Base-by-base conservation (phyloP, 1,284 basidiomycete species). In the Caloboletus firmus region DNA sequence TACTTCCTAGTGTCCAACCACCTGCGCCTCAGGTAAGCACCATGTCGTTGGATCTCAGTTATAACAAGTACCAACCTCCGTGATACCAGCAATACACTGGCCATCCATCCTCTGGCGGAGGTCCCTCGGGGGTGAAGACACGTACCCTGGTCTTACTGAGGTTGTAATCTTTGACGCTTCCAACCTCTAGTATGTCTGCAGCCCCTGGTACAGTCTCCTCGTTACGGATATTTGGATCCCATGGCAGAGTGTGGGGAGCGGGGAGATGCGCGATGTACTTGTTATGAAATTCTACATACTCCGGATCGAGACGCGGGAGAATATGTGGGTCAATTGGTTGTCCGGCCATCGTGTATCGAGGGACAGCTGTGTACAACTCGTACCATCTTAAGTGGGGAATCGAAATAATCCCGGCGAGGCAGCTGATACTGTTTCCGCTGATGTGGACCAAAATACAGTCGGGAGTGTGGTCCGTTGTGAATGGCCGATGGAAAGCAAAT, bases 1-100 rank as follows among this genome's bases (percentile, higher is more conserved):
- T 76, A 45, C 68, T 74, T 12, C 80, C 79, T 1, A 82, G 64
- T 2, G 78, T 80, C 80, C 78, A 81, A 32, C 79, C 80, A 41
- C 78, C 79, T 74, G 59, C 15, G 18, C 7, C 24, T 22, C 50
- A 50, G 13, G 40, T 56, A 35, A 62, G 46, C 5, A 44, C n/a
- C 26, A 31, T 18, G 3, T 20, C 12, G 22, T 28, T 30, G 31
- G 4, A 37, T 3, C 6, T 42, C n/a, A 9, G 7, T 28, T 37
- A 7, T 20, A 35, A 31, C 18, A 36, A 22, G 22, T 11, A 57
- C 56, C 65, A 57, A 75, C 78, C 76, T 50, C 79, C 77, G 54
- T 80, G 79, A 59, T 76, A 77, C 67, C 72, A 79, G 40, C 78
- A 64, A 53, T 80, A 74, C 5, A 74, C 74, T 5, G 79, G 79